Conservation (phyloP, 306 rosid genomes). For the Lithocarpus polystachyus region DNA sequence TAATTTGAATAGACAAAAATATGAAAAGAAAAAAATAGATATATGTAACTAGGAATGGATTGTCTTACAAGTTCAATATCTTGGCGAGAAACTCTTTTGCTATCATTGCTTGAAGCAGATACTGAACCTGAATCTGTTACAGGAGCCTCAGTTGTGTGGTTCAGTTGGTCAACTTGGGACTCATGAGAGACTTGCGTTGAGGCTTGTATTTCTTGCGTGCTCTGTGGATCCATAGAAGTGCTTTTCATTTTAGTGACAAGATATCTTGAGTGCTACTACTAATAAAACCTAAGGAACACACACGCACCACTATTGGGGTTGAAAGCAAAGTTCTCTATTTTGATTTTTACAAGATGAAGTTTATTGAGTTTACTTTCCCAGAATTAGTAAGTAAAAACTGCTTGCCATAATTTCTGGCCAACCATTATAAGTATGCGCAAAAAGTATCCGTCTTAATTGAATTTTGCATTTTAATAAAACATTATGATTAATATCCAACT, state of each 20-base stretch:
- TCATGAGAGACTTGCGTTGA: constrained; percentile 72
- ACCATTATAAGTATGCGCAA: not conserved
- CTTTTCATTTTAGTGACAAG: constrained; percentile 16
- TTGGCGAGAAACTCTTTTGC: constrained; percentile 88
- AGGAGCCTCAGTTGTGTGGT: constrained; percentile 72
- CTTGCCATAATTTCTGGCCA: not conserved
- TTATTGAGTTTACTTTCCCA: not conserved
- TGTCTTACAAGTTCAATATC: constrained; percentile 88
- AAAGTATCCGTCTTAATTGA: not conserved
- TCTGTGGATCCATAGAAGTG: constrained; percentile 41
- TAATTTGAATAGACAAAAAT: constrained; percentile 1
- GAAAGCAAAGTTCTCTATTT: constrained; percentile 1
- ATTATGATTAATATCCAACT: not conserved
- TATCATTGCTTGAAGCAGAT: constrained; percentile 78
- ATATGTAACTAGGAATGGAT: constrained; percentile 13
- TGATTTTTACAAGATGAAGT: not conserved
- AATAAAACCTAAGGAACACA: constrained; percentile 2
- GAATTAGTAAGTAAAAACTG: not conserved
- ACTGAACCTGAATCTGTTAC: constrained; percentile 71
- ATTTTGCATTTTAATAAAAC: not conserved
- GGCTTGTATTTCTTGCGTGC: constrained; percentile 61
- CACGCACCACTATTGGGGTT: not conserved
- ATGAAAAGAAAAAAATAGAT: not conserved
- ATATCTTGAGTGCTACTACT: constrained; percentile 6
- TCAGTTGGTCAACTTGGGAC: constrained; percentile 67